phyloP scores from a whole-genome alignment of 768 basidiomycete genomes.

The Tubosaeta sp. region DNA sequence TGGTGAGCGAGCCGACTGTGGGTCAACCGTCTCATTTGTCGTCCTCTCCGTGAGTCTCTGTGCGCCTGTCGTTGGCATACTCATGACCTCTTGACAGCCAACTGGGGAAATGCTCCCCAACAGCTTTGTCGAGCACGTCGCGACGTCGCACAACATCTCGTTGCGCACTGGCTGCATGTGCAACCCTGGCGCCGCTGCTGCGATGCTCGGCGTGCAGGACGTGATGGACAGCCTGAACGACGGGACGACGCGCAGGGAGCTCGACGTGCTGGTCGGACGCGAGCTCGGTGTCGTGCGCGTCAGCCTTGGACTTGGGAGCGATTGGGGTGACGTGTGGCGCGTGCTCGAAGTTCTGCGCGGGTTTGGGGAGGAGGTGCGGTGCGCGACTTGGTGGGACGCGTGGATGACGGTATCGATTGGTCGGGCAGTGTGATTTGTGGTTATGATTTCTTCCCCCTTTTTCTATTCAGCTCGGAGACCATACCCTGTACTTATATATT shows the following conservation, averaged over 20 bases:
- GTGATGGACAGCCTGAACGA: constrained; percentile 59
- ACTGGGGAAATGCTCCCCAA: constrained; percentile 64
- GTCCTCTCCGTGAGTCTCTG: constrained; percentile 53
- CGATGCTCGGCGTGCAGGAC: constrained; percentile 60
- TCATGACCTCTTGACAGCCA: constrained; percentile 38
- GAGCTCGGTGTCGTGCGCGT: constrained; percentile 74
- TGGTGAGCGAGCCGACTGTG: constrained; percentile 63
- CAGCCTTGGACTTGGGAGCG: constrained; percentile 75
- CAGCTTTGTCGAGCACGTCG: constrained; percentile 69
- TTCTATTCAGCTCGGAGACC: not conserved
- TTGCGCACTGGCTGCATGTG: constrained; percentile 86
- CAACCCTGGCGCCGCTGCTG: constrained; percentile 78
- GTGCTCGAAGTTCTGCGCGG: constrained; percentile 47
- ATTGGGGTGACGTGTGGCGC: constrained; percentile 70
- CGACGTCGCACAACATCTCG: constrained; percentile 61
- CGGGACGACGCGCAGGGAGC: constrained; percentile 57
- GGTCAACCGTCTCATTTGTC: constrained; percentile 59
- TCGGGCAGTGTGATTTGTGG: constrained; percentile 27
- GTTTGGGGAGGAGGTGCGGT: constrained; percentile 38
- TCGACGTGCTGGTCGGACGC: constrained; percentile 56
- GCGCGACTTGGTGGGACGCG: constrained; percentile 39
- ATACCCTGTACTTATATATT: not conserved
- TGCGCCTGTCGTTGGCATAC: not conserved
- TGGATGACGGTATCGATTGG: constrained; percentile 34
- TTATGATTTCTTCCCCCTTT: not conserved